phyloP scores from a whole-genome alignment of 495 filamentous ascomycete species.

The Cladorrhinum samala region DNA sequence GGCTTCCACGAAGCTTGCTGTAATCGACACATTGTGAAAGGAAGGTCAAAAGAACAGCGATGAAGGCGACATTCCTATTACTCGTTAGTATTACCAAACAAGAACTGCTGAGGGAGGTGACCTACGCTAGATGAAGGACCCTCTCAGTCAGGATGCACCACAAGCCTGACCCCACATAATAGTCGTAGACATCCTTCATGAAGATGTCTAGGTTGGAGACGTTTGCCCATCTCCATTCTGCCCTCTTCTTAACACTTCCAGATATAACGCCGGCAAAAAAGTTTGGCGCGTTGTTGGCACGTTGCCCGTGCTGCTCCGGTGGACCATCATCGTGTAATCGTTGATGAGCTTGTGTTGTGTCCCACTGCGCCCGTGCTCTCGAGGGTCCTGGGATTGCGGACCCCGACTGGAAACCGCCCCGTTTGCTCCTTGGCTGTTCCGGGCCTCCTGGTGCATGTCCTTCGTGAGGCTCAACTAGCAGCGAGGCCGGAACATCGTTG shows the following conservation, averaged over 20 bases:
- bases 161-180: conserved; percentile 78
- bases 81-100: conserved; percentile 16
- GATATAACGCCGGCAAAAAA: conserved; percentile 32
- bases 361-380: conserved; percentile 58
- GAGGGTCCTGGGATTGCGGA: conserved; percentile 44
- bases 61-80: conserved; percentile 57
- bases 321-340: conserved; percentile 47
- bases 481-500: conserved; percentile 85
- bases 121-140: conserved; percentile 68
- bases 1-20: conserved; percentile 62
- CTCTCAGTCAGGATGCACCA: conserved; percentile 80
- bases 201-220: conserved; percentile 89
- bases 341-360: conserved; percentile 57
- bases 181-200: conserved; percentile 82
- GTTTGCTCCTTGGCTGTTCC: conserved; percentile 11
- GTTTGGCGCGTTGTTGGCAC: conserved; percentile 17
- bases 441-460: conserved; percentile 8
- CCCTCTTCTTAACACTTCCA: conserved; percentile 69
- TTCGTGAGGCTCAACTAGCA: conserved; percentile 63
- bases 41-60: conserved; percentile 79
- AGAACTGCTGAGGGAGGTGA: conserved; percentile 11
- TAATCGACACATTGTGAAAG: conserved; percentile 87
- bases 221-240: conserved; percentile 95
- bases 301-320: conserved; percentile 7
- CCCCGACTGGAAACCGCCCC: conserved; percentile 12